phyloP scores from a whole-genome alignment of 164 flowering plant species.

The Macadamia tetraphylla region DNA sequence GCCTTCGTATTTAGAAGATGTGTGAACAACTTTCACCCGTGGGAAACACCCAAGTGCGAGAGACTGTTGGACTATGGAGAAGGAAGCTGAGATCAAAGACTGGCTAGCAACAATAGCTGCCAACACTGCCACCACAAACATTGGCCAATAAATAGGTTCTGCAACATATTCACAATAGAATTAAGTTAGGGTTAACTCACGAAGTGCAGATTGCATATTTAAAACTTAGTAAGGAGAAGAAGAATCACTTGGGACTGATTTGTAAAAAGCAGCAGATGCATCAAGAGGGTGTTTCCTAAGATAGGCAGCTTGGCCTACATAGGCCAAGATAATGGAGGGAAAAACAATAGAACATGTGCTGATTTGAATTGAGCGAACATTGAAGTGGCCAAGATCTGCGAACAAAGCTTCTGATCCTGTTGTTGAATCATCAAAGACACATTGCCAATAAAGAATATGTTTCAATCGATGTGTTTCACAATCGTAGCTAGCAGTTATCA shows the following conservation, averaged over 20 bases:
- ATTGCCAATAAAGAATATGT: no score
- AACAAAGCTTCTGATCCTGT: slow-evolving; percentile 13
- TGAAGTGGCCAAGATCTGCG: slow-evolving; percentile 15
- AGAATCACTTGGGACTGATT: background rate
- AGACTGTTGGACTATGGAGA: no score
- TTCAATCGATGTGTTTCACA: no score
- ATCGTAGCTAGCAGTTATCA: background rate
- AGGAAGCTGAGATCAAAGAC: background rate
- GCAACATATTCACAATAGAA: background rate
- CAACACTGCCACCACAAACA: background rate
- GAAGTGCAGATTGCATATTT: no score
- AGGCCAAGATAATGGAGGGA: slow-evolving; percentile 16
- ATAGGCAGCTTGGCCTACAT: slow-evolving; percentile 20
- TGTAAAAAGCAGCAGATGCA: background rate
- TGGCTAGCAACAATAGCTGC: background rate
- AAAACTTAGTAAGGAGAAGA: background rate
- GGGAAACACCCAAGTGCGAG: no score
- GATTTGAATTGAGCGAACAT: slow-evolving; percentile 7
- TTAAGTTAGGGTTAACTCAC: background rate
- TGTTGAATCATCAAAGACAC: background rate
- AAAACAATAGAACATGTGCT: slow-evolving; percentile 13
- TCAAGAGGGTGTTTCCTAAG: slow-evolving; percentile 11
- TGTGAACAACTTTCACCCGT: no score
- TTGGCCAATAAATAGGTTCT: background rate
- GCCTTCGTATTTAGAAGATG: no score